Conservation (phyloP, 768 basidiomycete genomes). For the Favolaschia claudopus region DNA sequence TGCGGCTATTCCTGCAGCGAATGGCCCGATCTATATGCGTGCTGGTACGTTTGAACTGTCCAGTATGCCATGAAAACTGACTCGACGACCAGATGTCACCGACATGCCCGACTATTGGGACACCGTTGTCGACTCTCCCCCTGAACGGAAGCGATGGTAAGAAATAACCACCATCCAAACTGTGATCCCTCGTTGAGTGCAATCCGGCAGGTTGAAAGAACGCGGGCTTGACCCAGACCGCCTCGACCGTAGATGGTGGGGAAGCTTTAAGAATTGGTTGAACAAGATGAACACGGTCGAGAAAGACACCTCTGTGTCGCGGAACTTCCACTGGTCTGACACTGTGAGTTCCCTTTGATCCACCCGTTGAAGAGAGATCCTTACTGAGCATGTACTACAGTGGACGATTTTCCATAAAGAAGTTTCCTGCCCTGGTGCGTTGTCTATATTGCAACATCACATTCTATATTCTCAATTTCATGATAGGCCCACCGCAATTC, state of each 20-base stretch:
- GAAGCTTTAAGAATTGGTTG: slow-evolving; percentile 29
- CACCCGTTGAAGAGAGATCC: not conserved
- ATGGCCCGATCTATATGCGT: slow-evolving; percentile 16
- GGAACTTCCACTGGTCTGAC: slow-evolving; percentile 29
- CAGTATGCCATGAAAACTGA: too few relatives aligned
- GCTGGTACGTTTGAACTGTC: not conserved
- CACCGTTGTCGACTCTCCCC: slow-evolving; percentile 25
- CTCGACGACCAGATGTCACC: slow-evolving; percentile 2
- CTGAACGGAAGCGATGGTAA: slow-evolving; percentile 21
- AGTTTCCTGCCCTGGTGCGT: slow-evolving; percentile 26
- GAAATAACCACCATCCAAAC: slow-evolving; percentile 12
- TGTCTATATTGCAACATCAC: not conserved
- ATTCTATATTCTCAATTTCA: slow-evolving; percentile 12
- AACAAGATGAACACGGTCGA: slow-evolving; percentile 26
- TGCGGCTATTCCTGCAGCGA: slow-evolving; percentile 23
- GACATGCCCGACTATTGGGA: slow-evolving; percentile 27
- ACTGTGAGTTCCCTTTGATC: not conserved
- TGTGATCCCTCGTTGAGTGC: not conserved
- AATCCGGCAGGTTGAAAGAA: not conserved
- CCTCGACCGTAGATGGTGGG: slow-evolving; percentile 31
- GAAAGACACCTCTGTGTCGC: slow-evolving; percentile 4
- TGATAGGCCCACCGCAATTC: slow-evolving; percentile 8
- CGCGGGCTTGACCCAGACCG: not conserved
- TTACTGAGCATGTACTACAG: not conserved
- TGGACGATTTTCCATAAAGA: slow-evolving; percentile 33